A percentile compares a stretch with the other conserved stretches of the same genome.
Evolutionary conservation across 1,284 basidiomycete genomes (phyloP).

Genomic region (Sanghuangporus sanghuang): DNA sequence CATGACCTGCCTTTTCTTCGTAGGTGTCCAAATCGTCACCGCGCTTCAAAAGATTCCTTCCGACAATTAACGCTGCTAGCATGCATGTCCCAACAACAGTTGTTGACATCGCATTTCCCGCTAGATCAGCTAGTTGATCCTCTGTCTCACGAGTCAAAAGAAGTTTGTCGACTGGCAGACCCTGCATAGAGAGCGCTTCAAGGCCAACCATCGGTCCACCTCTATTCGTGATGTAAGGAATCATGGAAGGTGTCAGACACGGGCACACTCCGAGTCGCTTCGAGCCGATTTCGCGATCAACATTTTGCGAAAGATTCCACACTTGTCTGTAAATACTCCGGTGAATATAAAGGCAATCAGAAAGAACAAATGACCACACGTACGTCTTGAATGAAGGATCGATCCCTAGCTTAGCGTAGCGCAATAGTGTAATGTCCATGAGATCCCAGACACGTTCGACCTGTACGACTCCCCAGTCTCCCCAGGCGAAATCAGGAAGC

Average conservation of each 20-base stretch:
- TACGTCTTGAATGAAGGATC: conserved; percentile 87
- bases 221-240: conserved; percentile 92
- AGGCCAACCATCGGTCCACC: conserved; percentile 95
- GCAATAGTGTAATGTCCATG: conserved; percentile 86
- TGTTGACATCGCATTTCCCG: conserved; percentile 96
- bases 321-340: conserved; percentile 51
- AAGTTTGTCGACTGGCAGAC: conserved; percentile 87
- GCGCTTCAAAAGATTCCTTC: conserved; percentile 56
- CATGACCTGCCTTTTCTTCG: conserved; percentile 46
- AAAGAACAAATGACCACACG: conserved; percentile 25
- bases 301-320: conserved; percentile 98
- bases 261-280: conserved; percentile 82
- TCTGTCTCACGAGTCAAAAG: conserved; percentile 90
- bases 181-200: conserved; percentile 91
- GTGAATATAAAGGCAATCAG: background rate
- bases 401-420: conserved; percentile 74
- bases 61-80: conserved; percentile 72
- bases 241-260: conserved; percentile 94
- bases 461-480: conserved; percentile 87
- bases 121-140: conserved; percentile 91
- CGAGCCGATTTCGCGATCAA: conserved; percentile 83
- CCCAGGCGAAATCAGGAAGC: conserved; percentile 89
- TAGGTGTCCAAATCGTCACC: conserved; percentile 61
- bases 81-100: conserved; percentile 93
- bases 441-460: conserved; percentile 94